phyloP scores from a whole-genome alignment of 2,329 filamentous ascomycete genomes.

The Diaporthe sp. region DNA sequence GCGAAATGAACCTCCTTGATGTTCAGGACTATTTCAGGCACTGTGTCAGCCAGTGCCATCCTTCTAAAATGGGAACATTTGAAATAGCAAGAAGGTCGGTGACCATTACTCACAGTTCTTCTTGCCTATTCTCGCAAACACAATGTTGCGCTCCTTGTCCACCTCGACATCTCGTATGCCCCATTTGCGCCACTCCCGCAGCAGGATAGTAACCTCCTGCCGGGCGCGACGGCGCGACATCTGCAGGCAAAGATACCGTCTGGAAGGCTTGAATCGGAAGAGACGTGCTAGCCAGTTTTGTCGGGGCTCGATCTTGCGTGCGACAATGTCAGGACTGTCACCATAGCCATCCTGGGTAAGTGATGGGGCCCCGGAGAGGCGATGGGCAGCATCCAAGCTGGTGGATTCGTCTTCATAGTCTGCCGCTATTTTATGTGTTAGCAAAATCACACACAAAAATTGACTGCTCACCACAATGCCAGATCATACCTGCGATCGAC shows the following conservation, averaged over 20 bases:
- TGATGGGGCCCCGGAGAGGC: constrained; percentile 42
- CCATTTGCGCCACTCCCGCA: constrained; percentile 84
- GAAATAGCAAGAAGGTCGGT: too few species aligned
- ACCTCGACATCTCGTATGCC: constrained; percentile 85
- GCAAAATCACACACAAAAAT: background rate
- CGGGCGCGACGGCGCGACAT: constrained; percentile 79
- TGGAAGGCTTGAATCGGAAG: constrained; percentile 89
- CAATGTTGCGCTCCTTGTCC: constrained; percentile 82
- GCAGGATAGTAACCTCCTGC: constrained; percentile 79
- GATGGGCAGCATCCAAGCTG: constrained; percentile 24
- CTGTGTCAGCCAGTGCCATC: constrained; percentile 14
- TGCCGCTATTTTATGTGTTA: constrained; percentile 43
- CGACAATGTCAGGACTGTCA: constrained; percentile 49
- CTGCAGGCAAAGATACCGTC: constrained; percentile 79
- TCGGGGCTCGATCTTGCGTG: constrained; percentile 72
- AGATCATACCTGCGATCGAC: constrained; percentile 58
- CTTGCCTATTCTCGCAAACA: constrained; percentile 82
- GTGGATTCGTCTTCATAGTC: constrained; percentile 47
- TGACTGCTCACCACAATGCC: background rate
- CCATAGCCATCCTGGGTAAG: constrained; percentile 51
- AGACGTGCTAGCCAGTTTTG: constrained; percentile 92
- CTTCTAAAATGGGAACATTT: background rate
- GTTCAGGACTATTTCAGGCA: constrained; percentile 72
- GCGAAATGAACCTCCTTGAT: constrained; percentile 92
- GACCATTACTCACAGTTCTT: constrained; percentile 78